Evolutionary conservation across 2,329 filamentous ascomycete species (phyloP).

Genomic region (Fusarium subtropicale): DNA sequence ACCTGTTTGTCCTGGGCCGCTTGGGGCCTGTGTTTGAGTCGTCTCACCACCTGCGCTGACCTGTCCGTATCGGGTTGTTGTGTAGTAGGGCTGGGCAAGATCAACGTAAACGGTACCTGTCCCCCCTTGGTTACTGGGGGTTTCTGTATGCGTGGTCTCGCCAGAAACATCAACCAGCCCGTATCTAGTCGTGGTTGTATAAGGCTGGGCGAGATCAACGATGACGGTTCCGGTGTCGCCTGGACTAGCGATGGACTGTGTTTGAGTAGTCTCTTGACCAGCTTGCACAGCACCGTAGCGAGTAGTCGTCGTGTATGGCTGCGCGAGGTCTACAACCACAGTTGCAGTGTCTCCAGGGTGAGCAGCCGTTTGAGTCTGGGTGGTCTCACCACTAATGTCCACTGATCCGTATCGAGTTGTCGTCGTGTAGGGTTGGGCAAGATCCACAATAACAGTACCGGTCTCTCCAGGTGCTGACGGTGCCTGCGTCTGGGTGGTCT

Average conservation of each 20-base stretch:
- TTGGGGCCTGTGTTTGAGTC: neutral
- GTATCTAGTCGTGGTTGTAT: neutral
- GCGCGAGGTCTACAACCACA: neutral
- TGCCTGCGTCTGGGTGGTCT: neutral
- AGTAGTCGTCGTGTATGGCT: neutral
- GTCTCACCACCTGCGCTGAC: neutral
- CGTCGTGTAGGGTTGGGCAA: constrained; percentile 1
- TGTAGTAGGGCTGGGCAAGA: neutral
- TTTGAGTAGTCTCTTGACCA: neutral
- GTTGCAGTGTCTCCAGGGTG: neutral
- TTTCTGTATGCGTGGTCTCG: neutral
- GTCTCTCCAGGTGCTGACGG: neutral
- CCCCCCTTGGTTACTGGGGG: neutral
- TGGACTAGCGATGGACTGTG: neutral
- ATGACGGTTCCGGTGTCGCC: neutral
- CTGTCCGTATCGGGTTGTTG: neutral
- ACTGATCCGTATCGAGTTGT: neutral
- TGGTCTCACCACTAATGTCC: neutral
- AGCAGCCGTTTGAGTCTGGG: neutral
- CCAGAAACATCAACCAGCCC: neutral
- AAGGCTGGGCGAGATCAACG: neutral
- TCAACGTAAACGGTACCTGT: neutral
- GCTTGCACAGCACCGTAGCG: neutral
- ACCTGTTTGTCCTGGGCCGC: neutral
- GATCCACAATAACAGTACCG: neutral